phyloP scores from a whole-genome alignment of 495 filamentous ascomycete species.

The Penicillium pancosmium region DNA sequence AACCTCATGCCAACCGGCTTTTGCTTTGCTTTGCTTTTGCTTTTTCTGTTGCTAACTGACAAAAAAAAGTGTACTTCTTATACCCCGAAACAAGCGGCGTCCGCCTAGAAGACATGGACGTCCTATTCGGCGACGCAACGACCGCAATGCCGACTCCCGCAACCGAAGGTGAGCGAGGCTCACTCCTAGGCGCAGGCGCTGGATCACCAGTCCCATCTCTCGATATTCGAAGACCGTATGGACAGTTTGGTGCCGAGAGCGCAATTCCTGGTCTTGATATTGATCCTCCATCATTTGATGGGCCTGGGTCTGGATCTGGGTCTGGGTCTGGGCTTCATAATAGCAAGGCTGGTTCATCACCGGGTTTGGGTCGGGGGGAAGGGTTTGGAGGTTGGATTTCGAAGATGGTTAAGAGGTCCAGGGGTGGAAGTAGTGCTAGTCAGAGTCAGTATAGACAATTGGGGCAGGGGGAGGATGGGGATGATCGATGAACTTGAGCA shows the following conservation, averaged over 20 bases:
- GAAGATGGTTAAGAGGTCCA: conserved; percentile 59
- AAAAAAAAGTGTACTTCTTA: conserved; percentile 78
- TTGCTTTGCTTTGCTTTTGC: neutral
- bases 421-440: conserved; percentile 46
- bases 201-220: conserved; percentile 79
- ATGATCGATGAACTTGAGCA: neutral
- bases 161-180: conserved; percentile 72
- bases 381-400: conserved; percentile 73
- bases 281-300: conserved; percentile 61
- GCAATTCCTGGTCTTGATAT: conserved; percentile 76
- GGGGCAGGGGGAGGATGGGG: conserved; percentile 58
- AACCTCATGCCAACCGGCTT: no score
- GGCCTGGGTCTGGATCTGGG: conserved; percentile 38
- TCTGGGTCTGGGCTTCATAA: conserved; percentile 26
- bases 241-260: conserved; percentile 55
- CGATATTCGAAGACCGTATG: conserved; percentile 63
- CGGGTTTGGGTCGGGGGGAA: conserved; percentile 43
- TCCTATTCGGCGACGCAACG: conserved; percentile 86
- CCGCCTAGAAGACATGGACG: conserved; percentile 94
- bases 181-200: conserved; percentile 59
- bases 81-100: conserved; percentile 97
- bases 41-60: neutral
- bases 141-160: conserved; percentile 73
- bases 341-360: conserved; percentile 46
- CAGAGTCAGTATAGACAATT: conserved; percentile 64